phyloP scores from a whole-genome alignment of 2,329 filamentous ascomycete genomes.

The Fusarium sp. region DNA sequence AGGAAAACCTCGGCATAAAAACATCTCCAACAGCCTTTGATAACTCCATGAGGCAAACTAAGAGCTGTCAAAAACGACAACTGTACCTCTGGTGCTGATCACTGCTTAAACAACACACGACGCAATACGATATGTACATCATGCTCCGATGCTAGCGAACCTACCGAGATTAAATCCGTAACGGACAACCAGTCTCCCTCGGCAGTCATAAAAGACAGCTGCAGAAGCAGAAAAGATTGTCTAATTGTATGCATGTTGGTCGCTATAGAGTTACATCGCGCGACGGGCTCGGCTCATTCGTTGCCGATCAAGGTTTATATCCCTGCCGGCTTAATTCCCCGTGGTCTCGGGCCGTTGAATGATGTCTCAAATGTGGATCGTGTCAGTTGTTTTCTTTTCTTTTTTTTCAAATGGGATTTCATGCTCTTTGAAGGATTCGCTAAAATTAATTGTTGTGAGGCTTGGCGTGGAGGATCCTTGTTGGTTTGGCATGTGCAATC shows the following conservation, averaged over 20 bases:
- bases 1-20: neutral
- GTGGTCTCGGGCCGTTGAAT: slow-evolving; percentile 4
- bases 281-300: neutral
- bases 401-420: neutral
- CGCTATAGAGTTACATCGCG: slow-evolving; percentile 5
- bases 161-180: slow-evolving; percentile 4
- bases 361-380: slow-evolving; percentile 1
- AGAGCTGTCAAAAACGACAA: neutral
- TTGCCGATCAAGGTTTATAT: slow-evolving; percentile 1
- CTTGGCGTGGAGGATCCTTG: neutral
- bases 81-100: neutral
- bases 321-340: slow-evolving; percentile 2
- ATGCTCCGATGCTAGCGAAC: neutral
- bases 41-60: neutral
- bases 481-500: neutral
- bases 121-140: neutral
- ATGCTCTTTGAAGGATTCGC: neutral
- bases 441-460: neutral
- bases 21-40: neutral
- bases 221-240: neutral
- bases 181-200: neutral
- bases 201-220: slow-evolving; percentile 5
- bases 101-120: neutral
- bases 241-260: slow-evolving; percentile 4
- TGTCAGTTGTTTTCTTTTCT: neutral